A percentile compares a stretch with the other conserved stretches of the same genome.
Conservation (phyloP, 2,329 filamentous ascomycete genomes). For the Nemania sp. region DNA sequence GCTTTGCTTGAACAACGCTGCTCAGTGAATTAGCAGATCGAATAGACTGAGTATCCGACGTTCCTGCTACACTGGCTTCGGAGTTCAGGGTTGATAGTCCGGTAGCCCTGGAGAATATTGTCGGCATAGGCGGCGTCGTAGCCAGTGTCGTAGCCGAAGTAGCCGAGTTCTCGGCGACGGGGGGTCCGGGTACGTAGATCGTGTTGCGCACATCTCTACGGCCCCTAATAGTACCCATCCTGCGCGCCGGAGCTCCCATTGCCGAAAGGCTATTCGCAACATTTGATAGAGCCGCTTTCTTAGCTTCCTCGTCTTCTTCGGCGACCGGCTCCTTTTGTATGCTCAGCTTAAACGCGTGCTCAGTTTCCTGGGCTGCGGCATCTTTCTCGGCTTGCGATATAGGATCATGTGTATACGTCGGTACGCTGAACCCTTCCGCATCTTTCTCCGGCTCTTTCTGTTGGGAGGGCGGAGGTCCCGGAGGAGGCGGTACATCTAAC, state of each 20-base stretch:
- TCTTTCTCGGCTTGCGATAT: conserved; percentile 76
- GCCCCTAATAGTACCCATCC: conserved; percentile 77
- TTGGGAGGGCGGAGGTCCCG: conserved; percentile 54
- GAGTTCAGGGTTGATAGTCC: conserved; percentile 62
- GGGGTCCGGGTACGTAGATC: conserved; percentile 72
- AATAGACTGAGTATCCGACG: conserved; percentile 87
- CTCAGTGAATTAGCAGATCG: conserved; percentile 83
- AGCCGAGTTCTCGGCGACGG: conserved; percentile 35
- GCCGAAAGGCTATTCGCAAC: conserved; percentile 73
- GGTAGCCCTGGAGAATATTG: conserved; percentile 47
- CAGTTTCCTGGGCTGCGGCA: conserved; percentile 59
- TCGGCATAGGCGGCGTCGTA: conserved; percentile 45
- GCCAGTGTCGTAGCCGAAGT: conserved; percentile 34
- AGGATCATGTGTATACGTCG: conserved; percentile 62
- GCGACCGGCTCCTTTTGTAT: conserved; percentile 78
- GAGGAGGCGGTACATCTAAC: conserved; percentile 55
- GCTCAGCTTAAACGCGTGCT: conserved; percentile 76
- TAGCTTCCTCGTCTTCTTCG: conserved; percentile 75
- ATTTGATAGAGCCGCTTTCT: conserved; percentile 72
- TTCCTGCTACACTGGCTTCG: conserved; percentile 59
- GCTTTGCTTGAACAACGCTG: conserved; percentile 69
- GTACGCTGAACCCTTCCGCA: conserved; percentile 76
- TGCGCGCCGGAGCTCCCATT: conserved; percentile 66
- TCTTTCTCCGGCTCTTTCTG: conserved; percentile 60
- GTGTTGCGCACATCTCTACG: conserved; percentile 91